These are phyloP conservation scores for Endocarpon pusillum DNA, from an alignment of 495 filamentous ascomycete genomes.

Conservation along the genomic window DNA sequence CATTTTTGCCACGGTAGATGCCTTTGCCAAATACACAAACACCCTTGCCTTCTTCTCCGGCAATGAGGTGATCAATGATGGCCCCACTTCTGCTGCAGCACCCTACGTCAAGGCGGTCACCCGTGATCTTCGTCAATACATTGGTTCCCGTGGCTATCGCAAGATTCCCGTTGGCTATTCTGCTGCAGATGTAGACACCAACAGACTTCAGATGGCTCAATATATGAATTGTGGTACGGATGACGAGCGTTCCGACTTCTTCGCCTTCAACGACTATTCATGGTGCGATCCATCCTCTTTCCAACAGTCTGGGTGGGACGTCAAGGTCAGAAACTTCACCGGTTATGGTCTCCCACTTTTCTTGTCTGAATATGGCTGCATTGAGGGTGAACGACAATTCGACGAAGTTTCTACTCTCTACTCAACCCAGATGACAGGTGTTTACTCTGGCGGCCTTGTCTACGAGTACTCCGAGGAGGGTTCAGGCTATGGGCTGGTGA, in stretches of 20 bases:
- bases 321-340: slow-evolving; percentile 83
- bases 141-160: slow-evolving; percentile 55
- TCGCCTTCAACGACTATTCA: slow-evolving; percentile 96
- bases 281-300: slow-evolving; percentile 84
- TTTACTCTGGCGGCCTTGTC: slow-evolving; percentile 91
- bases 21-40: slow-evolving; percentile 74
- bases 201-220: slow-evolving; percentile 72
- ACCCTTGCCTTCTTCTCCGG: slow-evolving; percentile 90
- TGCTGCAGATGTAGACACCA: slow-evolving; percentile 62
- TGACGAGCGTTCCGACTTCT: slow-evolving; percentile 80
- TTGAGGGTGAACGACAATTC: slow-evolving; percentile 62
- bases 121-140: slow-evolving; percentile 80
- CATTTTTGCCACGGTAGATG: slow-evolving; percentile 83
- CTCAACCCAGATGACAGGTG: slow-evolving; percentile 64
- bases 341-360: slow-evolving; percentile 88
- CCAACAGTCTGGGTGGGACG: slow-evolving; percentile 61
- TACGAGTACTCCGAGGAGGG: slow-evolving; percentile 84
- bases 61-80: slow-evolving; percentile 89
- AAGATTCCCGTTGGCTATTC: slow-evolving; percentile 85
- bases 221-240: slow-evolving; percentile 93
- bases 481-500: slow-evolving; percentile 61
- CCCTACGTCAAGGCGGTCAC: slow-evolving; percentile 89
- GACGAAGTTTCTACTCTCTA: slow-evolving; percentile 69
- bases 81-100: slow-evolving; percentile 52
- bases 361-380: slow-evolving; percentile 90